phyloP scores from a whole-genome alignment of 768 basidiomycete species.

The Steccherinum ochraceum region DNA sequence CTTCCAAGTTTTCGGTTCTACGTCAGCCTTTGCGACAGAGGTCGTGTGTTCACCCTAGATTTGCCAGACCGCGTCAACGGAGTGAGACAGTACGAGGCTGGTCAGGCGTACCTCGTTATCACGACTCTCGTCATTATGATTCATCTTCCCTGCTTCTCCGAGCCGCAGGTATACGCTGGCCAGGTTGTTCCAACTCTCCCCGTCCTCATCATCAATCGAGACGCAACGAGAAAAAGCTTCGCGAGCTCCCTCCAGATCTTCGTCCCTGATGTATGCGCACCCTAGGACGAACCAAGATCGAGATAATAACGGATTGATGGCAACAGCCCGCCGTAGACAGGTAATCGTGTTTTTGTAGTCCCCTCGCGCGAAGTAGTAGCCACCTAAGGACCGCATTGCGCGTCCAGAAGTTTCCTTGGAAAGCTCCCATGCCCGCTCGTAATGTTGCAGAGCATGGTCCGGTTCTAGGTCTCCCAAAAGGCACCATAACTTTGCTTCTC shows the following conservation, averaged over 20 bases:
- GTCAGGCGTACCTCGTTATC: conserved; percentile 17
- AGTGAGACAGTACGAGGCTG: not conserved
- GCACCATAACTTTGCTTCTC: conserved; percentile 93
- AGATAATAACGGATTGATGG: conserved; percentile 83
- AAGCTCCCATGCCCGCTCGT: conserved; percentile 77
- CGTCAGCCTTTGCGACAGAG: conserved; percentile 9
- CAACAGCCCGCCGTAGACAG: conserved; percentile 68
- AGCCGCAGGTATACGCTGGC: conserved; percentile 91
- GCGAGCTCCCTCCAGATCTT: conserved; percentile 80
- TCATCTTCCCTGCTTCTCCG: conserved; percentile 36
- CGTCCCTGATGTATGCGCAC: conserved; percentile 75
- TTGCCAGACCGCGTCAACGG: too few species aligned
- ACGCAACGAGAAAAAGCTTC: conserved; percentile 85
- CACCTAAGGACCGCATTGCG: conserved; percentile 89
- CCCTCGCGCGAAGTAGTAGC: conserved; percentile 64
- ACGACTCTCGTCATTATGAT: conserved; percentile 22
- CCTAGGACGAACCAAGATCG: conserved; percentile 97
- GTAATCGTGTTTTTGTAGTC: conserved; percentile 57
- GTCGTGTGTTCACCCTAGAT: conserved; percentile 3
- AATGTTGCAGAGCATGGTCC: conserved; percentile 62
- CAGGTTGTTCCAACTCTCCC: conserved; percentile 97
- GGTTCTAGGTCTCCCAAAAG: conserved; percentile 89
- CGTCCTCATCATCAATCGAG: conserved; percentile 90
- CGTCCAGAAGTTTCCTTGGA: conserved; percentile 79
- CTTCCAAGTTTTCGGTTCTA: conserved; percentile 14